Evolutionary conservation across 1,284 basidiomycete genomes (phyloP), one percentile per base, ranked within the genome.

Genomic region (Cutaneotrichosporon dermatis): DNA sequence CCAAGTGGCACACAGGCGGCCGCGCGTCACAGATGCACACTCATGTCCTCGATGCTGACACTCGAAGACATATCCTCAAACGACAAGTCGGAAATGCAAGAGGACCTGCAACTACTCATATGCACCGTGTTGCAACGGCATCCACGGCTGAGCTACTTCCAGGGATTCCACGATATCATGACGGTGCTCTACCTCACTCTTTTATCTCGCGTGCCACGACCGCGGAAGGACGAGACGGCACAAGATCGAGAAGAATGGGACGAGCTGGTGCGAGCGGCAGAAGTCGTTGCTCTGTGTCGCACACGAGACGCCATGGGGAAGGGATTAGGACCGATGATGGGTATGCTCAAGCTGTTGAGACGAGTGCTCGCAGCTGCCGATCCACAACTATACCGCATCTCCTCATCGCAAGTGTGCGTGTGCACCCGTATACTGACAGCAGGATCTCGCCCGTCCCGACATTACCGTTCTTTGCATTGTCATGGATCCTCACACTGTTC

Each of bases 161-260:
- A 95, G 79, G 93, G 93, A 43, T 95, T 91, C 73, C 93, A 97
- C 73, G 93, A 96, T 72, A 90, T 97, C 50, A 82, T 92, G 37
- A 88, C 90, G 0, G 90, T 96, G 10, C 66, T 96, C 0, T 88
- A 89, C 67, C 82, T 96, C 35, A 93, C 92, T 0, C 80, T 93
- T 6, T 16, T 71, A n/a, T 55, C 13, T 12, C 11, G 46, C 6
- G 45, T 50, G 10, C 59, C 59, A 1, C 50, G 59, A 2, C 51
- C 45, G 7, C 51, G 59, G 9, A 13, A 33, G 3, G 40, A 33
- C 12, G 55, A 34, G 35, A 33, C 83, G 13, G 59, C 55, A 12
- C 41, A 54, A 12, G 57, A 62, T 10, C 33, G 55, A 9, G n/a
- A 15, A 15, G 85, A 61, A 69, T 88, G 25, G 78, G 76, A 15